phyloP scores from a whole-genome alignment of 1,139 yeast genomes.

The Blastobotrys serpentis region DNA sequence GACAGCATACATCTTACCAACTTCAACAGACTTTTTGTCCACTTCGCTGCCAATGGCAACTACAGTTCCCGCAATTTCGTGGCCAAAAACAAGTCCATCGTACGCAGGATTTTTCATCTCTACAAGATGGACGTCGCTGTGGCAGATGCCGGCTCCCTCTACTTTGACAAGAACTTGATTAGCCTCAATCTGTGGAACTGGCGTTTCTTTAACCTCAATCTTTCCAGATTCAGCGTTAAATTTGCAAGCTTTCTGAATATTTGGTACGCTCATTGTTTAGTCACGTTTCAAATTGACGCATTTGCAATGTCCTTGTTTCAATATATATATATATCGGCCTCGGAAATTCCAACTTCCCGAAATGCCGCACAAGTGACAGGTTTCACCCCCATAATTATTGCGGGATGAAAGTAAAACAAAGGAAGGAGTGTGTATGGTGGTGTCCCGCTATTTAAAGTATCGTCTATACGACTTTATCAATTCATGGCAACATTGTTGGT shows the following conservation, averaged over 20 bases:
- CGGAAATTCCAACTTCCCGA: no score
- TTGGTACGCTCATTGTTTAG: not conserved
- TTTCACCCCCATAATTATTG: no score
- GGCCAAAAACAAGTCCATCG: constrained; percentile 49
- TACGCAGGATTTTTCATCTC: constrained; percentile 34
- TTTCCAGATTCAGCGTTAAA: not conserved
- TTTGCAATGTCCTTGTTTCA: no score
- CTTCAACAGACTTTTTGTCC: constrained; percentile 32
- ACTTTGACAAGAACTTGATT: constrained; percentile 47
- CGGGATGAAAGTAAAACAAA: no score
- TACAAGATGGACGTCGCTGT: constrained; percentile 50
- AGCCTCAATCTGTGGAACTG: constrained; percentile 43
- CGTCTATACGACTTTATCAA: no score
- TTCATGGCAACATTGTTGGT: no score
- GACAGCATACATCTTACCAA: constrained; percentile 45
- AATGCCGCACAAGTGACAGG: no score
- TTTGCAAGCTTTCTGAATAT: not conserved
- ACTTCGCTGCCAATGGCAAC: constrained; percentile 42
- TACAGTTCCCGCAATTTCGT: constrained; percentile 53
- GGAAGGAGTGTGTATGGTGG: no score
- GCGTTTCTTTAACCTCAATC: constrained; percentile 25
- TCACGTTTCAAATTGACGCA: no score
- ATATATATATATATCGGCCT: no score
- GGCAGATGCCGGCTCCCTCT: constrained; percentile 55
- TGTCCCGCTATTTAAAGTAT: no score